phyloP scores from a whole-genome alignment of 768 basidiomycete species.

The Artomyces pyxidatus region DNA sequence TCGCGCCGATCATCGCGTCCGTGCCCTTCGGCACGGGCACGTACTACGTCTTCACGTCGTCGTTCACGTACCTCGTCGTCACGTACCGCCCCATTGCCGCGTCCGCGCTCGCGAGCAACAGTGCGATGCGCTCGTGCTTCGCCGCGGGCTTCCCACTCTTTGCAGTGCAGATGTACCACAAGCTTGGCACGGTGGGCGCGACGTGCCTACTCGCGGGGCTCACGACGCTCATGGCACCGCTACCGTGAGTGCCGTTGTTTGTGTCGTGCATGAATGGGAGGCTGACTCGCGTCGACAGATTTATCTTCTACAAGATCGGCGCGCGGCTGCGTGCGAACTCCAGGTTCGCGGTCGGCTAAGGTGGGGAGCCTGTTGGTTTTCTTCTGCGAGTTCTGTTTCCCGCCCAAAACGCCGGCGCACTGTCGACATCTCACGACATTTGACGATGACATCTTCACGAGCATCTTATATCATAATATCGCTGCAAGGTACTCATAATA shows the following conservation, averaged over 20 bases:
- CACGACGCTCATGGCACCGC: conserved; percentile 28
- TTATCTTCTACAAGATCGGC: neutral
- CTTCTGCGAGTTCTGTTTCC: too few relatives aligned
- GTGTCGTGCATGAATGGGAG: neutral
- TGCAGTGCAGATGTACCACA: conserved; percentile 29
- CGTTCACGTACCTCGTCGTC: conserved; percentile 52
- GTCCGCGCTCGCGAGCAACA: conserved; percentile 64
- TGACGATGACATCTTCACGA: too few relatives aligned
- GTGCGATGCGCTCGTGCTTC: conserved; percentile 32
- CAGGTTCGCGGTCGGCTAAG: neutral
- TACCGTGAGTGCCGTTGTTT: conserved; percentile 37
- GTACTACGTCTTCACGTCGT: conserved; percentile 58
- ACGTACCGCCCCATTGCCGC: conserved; percentile 45
- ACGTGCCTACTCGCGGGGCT: conserved; percentile 33
- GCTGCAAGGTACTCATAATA: too few relatives aligned
- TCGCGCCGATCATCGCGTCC: conserved; percentile 36
- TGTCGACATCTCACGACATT: too few relatives aligned
- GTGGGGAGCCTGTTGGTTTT: too few relatives aligned
- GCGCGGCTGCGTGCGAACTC: neutral
- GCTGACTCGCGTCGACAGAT: neutral
- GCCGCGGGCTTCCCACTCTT: conserved; percentile 35
- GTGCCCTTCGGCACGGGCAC: conserved; percentile 46
- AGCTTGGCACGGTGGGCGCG: conserved; percentile 29
- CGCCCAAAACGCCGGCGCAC: too few relatives aligned
- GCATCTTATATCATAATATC: too few relatives aligned